Evolutionary conservation across 2,329 filamentous ascomycete species (phyloP), one percentile per base, ranked within the genome.

Genomic region (Aureobasidium sp.): DNA sequence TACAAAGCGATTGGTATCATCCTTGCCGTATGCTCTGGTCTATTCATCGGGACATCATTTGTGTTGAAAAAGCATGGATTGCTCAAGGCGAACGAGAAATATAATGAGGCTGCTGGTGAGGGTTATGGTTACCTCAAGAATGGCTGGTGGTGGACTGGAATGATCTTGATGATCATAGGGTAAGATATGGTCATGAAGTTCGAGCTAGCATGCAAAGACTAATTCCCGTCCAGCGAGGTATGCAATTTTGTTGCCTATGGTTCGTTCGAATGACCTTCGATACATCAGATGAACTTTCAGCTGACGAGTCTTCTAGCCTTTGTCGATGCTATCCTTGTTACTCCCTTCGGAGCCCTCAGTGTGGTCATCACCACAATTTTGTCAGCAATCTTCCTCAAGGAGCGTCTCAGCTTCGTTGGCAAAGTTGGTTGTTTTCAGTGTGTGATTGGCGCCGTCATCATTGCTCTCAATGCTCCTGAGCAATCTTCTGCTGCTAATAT

Each of bases 101-200:
- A 97, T 79, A 89, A 96, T 65, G 91, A 97, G 76, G 90, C 90
- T 67, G 92, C 94, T 0, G 94, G 94, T 64, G 93, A 97, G 75
- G 94, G 94, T 62, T 97, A 97, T 74, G 92, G 93, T 65, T 99
- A 97, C 74, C 84, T 99, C 69, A 96, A 96, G 78, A 97, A 97
- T 71, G 80, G 80, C 23, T 96, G 84, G 79, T 99, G 94, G 94
- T 99, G 94, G 94, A 75, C 79, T 1, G 94, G 94, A 68, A 97
- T 99, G 94, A 91, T 80, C 0, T 82, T 97, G 63, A 97, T 99
- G 94, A 96, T 97, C 68, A 70, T 97, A 47, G 94, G 94, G 55
- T 59, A 23, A 59, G 42, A 37, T 29, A 39, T 32, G 26, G n/a
- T 29, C 34, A 2, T 2, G 1, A 9, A 20, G 2, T 39, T 12